Percentiles rank a stretch among this genome's conserved stretches.
Evolutionary conservation across 1,284 basidiomycete genomes (phyloP).

Genomic region (Irpex sp.): DNA sequence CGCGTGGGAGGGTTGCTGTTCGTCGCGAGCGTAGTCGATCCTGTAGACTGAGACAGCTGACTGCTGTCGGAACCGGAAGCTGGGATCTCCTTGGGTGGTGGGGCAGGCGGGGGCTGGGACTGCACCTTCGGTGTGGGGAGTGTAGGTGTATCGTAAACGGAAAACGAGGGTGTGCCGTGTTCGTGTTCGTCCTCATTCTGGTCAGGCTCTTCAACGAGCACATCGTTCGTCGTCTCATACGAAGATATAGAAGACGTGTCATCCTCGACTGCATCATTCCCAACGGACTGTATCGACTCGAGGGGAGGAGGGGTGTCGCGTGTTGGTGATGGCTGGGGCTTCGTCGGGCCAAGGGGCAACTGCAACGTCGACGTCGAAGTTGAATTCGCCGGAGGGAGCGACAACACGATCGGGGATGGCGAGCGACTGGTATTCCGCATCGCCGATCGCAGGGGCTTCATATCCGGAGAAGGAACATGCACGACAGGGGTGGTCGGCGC

Average conservation of each 20-base stretch:
- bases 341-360: background rate
- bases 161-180: background rate
- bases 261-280: constrained; percentile 17
- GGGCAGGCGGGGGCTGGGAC: constrained; percentile 2
- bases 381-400: constrained; percentile 10
- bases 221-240: constrained; percentile 58
- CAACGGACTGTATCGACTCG: constrained; percentile 2
- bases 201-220: constrained; percentile 30
- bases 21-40: constrained; percentile 17
- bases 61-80: constrained; percentile 16
- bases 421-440: constrained; percentile 50
- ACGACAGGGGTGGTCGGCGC: constrained; percentile 5
- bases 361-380: background rate
- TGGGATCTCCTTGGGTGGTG: constrained; percentile 12
- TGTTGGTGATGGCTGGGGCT: constrained; percentile 7
- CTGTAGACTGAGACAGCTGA: constrained; percentile 24
- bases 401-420: constrained; percentile 33
- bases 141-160: background rate
- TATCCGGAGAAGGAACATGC: constrained; percentile 24
- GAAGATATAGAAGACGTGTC: constrained; percentile 49
- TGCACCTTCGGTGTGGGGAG: constrained; percentile 2
- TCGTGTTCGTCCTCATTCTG: constrained; percentile 10
- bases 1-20: constrained; percentile 31
- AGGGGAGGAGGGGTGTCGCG: background rate
- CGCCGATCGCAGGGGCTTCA: constrained; percentile 58